Conservation (phyloP, 345 rosid species). For the Moricandia moricandioides region DNA sequence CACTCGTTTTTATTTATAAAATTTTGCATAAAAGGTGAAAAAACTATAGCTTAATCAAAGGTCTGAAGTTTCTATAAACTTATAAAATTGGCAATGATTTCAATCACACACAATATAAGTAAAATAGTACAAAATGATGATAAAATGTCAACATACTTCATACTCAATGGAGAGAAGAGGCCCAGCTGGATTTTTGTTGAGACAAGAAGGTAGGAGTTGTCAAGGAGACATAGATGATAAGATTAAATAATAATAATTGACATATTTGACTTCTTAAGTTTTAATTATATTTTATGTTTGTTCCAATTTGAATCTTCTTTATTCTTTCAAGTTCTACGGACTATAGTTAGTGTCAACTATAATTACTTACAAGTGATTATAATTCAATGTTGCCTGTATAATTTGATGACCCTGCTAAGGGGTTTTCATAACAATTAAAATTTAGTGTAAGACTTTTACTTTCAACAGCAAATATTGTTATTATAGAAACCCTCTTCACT, state of each 20-base stretch:
- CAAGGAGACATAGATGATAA: constrained; percentile 28
- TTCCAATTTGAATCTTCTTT: constrained; percentile 28
- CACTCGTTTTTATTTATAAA: not conserved
- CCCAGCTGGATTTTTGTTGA: constrained; percentile 29
- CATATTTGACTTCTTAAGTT: constrained; percentile 22
- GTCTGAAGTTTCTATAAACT: not conserved
- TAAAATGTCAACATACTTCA: not conserved
- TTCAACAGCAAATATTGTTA: not conserved
- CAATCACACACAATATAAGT: too few relatives aligned
- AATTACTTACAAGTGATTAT: constrained; percentile 3
- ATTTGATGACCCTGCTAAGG: not conserved
- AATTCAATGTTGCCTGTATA: not conserved
- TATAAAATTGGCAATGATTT: not conserved
- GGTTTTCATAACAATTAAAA: not conserved
- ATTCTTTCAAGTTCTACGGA: constrained; percentile 6
- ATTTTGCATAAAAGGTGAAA: not conserved
- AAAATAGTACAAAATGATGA: constrained; percentile 1
- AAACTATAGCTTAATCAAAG: not conserved
- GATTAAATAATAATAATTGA: constrained; percentile 9
- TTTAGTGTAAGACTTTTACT: not conserved
- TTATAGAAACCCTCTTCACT: constrained; percentile 20
- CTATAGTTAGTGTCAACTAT: constrained; percentile 22
- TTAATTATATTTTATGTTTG: constrained; percentile 24
- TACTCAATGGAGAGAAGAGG: not conserved
- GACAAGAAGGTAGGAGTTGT: constrained; percentile 19